Evolutionary conservation across 768 basidiomycete genomes (phyloP).

Genomic region (Tricholoma terreum): DNA sequence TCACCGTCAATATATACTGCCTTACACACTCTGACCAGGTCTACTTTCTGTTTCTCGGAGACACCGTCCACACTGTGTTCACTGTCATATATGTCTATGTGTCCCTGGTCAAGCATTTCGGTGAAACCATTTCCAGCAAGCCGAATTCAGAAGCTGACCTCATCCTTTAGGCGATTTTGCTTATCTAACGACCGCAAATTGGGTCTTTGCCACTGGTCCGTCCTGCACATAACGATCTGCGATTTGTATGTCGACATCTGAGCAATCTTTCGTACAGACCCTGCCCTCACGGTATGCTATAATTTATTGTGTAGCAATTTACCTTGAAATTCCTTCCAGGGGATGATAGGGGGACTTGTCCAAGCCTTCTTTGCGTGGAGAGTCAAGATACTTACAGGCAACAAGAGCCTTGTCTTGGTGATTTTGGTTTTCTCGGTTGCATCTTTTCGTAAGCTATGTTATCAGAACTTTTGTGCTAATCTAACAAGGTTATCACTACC

Average conservation of each 20-base stretch:
- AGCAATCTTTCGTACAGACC: constrained; percentile 4
- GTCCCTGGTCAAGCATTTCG: constrained; percentile 44
- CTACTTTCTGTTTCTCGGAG: constrained; percentile 40
- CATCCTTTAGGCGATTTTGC: neutral
- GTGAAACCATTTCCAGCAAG: constrained; percentile 22
- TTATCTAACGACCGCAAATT: constrained; percentile 7
- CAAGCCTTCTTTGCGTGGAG: constrained; percentile 21
- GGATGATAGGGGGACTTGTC: constrained; percentile 11
- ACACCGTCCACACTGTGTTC: constrained; percentile 46
- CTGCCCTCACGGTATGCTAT: constrained; percentile 11
- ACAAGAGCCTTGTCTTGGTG: constrained; percentile 7
- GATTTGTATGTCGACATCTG: neutral
- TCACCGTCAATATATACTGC: neutral
- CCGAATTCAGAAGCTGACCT: neutral
- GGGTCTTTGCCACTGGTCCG: constrained; percentile 12
- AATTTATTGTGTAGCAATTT: neutral
- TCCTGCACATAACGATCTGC: neutral
- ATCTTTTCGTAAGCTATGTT: constrained; percentile 15
- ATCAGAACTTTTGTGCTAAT: neutral
- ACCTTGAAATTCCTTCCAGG: neutral
- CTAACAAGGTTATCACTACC: neutral
- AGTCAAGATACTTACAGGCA: constrained; percentile 21
- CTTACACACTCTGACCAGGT: constrained; percentile 28
- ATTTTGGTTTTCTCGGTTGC: constrained; percentile 9
- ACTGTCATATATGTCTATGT: constrained; percentile 45